A percentile compares a stretch with the other conserved stretches of the same genome.
These are phyloP conservation scores for Aspergillus ochraceoroseus DNA, from an alignment of 2,329 filamentous ascomycete genomes.

Conservation along the genomic window DNA sequence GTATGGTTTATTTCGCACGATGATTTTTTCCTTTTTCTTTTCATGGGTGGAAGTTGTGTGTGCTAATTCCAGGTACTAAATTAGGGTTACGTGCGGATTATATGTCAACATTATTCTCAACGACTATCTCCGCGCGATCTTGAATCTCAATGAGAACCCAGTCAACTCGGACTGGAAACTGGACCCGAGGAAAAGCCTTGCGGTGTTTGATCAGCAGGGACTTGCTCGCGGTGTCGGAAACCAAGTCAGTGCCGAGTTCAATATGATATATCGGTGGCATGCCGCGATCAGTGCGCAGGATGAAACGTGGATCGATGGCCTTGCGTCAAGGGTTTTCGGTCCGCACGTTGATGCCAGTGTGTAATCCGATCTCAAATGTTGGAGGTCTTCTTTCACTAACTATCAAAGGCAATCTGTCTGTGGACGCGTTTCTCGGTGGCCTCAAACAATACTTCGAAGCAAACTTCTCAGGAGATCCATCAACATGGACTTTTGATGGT, in stretches of 20 bases:
- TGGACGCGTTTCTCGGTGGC: constrained; percentile 38
- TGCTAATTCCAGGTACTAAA: background rate
- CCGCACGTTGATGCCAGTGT: constrained; percentile 31
- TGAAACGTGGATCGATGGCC: constrained; percentile 56
- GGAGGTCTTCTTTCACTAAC: background rate
- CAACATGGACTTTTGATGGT: constrained; percentile 47
- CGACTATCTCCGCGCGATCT: constrained; percentile 59
- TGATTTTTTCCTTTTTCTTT: too few species aligned
- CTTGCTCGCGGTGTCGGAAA: constrained; percentile 57
- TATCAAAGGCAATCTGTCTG: constrained; percentile 21
- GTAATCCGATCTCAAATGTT: too few species aligned
- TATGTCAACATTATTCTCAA: constrained; percentile 54
- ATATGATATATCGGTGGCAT: constrained; percentile 63
- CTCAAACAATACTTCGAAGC: constrained; percentile 40
- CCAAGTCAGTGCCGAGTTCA: constrained; percentile 64
- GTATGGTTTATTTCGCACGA: too few species aligned
- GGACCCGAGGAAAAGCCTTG: constrained; percentile 57
- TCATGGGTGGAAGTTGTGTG: too few species aligned
- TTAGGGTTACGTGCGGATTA: constrained; percentile 48
- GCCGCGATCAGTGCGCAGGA: constrained; percentile 57
- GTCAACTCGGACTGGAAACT: constrained; percentile 55
- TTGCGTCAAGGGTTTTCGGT: constrained; percentile 48
- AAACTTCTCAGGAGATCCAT: constrained; percentile 40
- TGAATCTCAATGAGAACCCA: constrained; percentile 53
- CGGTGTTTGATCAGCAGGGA: constrained; percentile 41